phyloP scores from a whole-genome alignment of 2,329 filamentous ascomycete species.

The Fusarium dimerum region DNA sequence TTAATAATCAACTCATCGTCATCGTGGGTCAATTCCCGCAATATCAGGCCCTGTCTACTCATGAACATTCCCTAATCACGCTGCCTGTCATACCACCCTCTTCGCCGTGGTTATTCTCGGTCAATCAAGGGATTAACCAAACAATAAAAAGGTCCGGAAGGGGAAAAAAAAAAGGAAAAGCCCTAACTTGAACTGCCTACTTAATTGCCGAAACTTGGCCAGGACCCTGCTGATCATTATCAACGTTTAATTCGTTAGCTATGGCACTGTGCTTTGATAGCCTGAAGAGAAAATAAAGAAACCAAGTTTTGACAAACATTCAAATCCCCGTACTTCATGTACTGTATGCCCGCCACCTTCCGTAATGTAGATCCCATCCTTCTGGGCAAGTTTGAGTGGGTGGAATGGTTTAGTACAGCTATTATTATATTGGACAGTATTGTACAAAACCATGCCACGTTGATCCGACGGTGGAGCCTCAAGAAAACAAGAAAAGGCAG shows the following conservation, averaged over 20 bases:
- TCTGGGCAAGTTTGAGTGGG: not conserved
- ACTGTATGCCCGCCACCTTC: not conserved
- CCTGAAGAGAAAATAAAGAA: not conserved
- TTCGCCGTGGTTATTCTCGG: not conserved
- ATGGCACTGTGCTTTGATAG: not conserved
- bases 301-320: not conserved
- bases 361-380: not conserved
- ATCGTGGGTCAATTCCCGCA: not conserved
- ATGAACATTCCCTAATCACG: not conserved
- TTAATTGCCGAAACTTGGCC: not conserved
- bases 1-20: not conserved
- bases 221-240: not conserved
- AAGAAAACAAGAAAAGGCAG: not conserved
- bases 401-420: not conserved
- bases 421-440: not conserved
- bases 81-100: not conserved
- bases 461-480: not conserved
- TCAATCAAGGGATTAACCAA: not conserved
- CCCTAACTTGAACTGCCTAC: not conserved
- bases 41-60: not conserved
- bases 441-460: not conserved
- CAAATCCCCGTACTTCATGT: not conserved
- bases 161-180: not conserved
- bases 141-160: not conserved
- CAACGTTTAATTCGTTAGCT: not conserved